Evolutionary conservation across 768 basidiomycete genomes (phyloP), one percentile per base, ranked within the genome.

Genomic region (Trametes cubensis): DNA sequence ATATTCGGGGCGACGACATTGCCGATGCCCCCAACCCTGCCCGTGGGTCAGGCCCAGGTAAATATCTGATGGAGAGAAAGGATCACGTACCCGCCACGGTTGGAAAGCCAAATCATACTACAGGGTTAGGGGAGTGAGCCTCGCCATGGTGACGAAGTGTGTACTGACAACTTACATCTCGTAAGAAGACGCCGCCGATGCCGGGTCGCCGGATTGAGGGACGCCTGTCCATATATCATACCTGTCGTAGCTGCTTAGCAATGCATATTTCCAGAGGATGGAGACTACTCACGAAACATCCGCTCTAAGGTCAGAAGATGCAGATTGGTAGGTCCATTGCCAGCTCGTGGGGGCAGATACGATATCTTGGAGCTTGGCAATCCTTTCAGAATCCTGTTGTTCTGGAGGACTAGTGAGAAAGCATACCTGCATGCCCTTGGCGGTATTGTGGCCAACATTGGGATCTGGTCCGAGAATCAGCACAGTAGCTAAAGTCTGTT

Each of bases 81-180:
- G 10, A 20, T 21, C 17, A 61, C 77, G 55, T 69, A 84, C 83
- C 80, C 80, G 66, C 83, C 84, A 15, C 77, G 77, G 26, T 81
- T 78, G 52, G 83, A 84, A 17, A 85, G 77, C 83, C 84, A 85
- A 55, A 85, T 83, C 83, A 85, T 85, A 48, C 62, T 63, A 38
- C 1, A 28, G 6, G 20, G 8, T 0, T 2, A 21, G 5, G 6
- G 6, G 46, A n/a, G 21, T 52, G 18, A 30, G 39, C 21, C 7
- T 25, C 42, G 55, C 13, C n/a, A n/a, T 23, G 13, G 8, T 11
- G 25, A 23, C 10, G 2, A n/a, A 0, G 8, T 11, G 4, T 20
- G 20, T 34, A 17, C 2, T 5, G 11, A 20, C 1, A 39, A 18
- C 62, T 42, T 25, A 63, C 62, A 85, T 82, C 65, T 85, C 84